phyloP scores from a whole-genome alignment of 1,139 yeast species.

The Sugiyamaella castrensis region DNA sequence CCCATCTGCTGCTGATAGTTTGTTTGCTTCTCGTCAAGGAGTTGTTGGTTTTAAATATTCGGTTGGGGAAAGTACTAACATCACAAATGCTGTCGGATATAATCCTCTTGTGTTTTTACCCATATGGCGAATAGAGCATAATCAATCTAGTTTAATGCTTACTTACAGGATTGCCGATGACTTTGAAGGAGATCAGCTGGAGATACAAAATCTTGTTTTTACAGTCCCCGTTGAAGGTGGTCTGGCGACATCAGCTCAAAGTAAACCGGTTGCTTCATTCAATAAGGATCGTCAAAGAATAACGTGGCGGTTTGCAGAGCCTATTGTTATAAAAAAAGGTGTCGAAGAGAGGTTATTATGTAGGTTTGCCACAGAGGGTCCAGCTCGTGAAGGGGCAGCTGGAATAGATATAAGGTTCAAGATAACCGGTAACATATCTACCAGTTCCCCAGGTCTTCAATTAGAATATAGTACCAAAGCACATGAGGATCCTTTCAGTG shows the following conservation, averaged over 20 bases:
- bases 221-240: slow-evolving; percentile 55
- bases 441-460: slow-evolving; percentile 4
- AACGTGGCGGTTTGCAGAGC: slow-evolving; percentile 65
- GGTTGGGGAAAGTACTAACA: background rate
- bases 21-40: slow-evolving; percentile 19
- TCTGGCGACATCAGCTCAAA: slow-evolving; percentile 63
- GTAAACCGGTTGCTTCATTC: slow-evolving; percentile 88
- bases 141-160: slow-evolving; percentile 80
- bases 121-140: slow-evolving; percentile 83
- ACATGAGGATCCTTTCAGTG: slow-evolving; percentile 22
- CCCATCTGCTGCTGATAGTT: slow-evolving; percentile 14
- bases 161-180: slow-evolving; percentile 60
- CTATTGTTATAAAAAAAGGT: slow-evolving; percentile 63
- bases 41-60: slow-evolving; percentile 48
- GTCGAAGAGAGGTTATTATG: slow-evolving; percentile 50
- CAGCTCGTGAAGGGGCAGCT: slow-evolving; percentile 31
- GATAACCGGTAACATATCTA: slow-evolving; percentile 4
- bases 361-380: slow-evolving; percentile 39
- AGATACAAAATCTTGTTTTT: slow-evolving; percentile 57
- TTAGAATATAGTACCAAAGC: slow-evolving; percentile 6
- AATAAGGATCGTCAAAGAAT: slow-evolving; percentile 80
- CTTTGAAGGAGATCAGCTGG: slow-evolving; percentile 41
- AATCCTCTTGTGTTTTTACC: slow-evolving; percentile 73
- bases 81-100: slow-evolving; percentile 30
- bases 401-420: slow-evolving; percentile 35